These are phyloP conservation scores for Leptodontidium sp. DNA, from an alignment of 2,329 filamentous ascomycete genomes.

Conservation along the genomic window DNA sequence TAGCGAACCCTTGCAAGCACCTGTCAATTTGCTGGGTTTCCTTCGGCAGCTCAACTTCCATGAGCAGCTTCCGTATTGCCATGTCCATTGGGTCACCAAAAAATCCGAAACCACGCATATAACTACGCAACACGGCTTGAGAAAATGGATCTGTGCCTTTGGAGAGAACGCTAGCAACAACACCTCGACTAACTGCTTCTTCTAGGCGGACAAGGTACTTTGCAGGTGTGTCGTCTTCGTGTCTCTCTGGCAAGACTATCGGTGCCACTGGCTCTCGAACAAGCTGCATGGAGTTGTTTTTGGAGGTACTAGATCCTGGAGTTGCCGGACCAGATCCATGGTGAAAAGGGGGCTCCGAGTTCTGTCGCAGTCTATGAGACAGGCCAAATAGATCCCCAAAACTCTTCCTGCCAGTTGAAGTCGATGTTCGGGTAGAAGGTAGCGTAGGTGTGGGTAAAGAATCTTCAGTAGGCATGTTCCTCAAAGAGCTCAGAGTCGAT, in stretches of 20 bases:
- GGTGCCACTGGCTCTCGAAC: slow-evolving; percentile 73
- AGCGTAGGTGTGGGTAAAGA: slow-evolving; percentile 71
- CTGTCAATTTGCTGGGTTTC: slow-evolving; percentile 98
- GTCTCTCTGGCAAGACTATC: slow-evolving; percentile 75
- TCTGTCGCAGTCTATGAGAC: slow-evolving; percentile 78
- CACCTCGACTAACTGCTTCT: slow-evolving; percentile 78
- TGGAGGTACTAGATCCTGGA: slow-evolving; percentile 75
- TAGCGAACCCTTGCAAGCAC: slow-evolving; percentile 91
- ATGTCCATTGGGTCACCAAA: slow-evolving; percentile 98
- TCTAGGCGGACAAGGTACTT: slow-evolving; percentile 88
- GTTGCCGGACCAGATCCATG: slow-evolving; percentile 76
- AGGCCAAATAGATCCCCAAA: slow-evolving; percentile 89
- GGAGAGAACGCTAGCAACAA: slow-evolving; percentile 85
- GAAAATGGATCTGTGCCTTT: slow-evolving; percentile 88
- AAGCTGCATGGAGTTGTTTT: slow-evolving; percentile 83
- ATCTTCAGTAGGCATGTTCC: slow-evolving; percentile 75
- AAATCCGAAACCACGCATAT: slow-evolving; percentile 94
- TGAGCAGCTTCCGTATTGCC: slow-evolving; percentile 92
- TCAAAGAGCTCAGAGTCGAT: slow-evolving; percentile 87
- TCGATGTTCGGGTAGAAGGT: slow-evolving; percentile 70
- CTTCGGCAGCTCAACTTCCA: slow-evolving; percentile 95
- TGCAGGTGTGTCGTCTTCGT: slow-evolving; percentile 88
- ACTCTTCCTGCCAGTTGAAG: slow-evolving; percentile 90
- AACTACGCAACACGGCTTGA: slow-evolving; percentile 84
- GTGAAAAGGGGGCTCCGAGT: slow-evolving; percentile 74